These are phyloP conservation scores for Hypoxylon trugodes DNA, from an alignment of 495 filamentous ascomycete species.

Conservation along the genomic window DNA sequence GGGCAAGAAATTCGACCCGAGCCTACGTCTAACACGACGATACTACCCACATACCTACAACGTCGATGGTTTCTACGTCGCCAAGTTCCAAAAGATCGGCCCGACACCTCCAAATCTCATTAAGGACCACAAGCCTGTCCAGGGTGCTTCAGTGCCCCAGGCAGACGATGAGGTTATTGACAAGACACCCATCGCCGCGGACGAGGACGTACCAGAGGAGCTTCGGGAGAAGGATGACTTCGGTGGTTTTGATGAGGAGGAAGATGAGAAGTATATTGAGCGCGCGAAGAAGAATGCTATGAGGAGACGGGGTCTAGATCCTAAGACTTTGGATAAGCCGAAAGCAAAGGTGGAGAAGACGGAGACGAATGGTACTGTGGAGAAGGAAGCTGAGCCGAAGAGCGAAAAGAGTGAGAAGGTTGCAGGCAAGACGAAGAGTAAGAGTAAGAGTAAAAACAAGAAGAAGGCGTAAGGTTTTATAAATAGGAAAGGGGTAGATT, in stretches of 20 bases:
- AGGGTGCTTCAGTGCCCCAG: slow-evolving; percentile 29
- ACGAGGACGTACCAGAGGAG: slow-evolving; percentile 45
- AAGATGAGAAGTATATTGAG: slow-evolving; percentile 79
- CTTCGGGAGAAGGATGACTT: slow-evolving; percentile 64
- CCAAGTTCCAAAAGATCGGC: slow-evolving; percentile 93
- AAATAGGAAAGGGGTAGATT: too few species aligned
- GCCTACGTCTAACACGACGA: slow-evolving; percentile 83
- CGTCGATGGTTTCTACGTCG: slow-evolving; percentile 98
- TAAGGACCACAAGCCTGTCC: slow-evolving; percentile 48
- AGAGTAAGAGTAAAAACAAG: slow-evolving; percentile 43
- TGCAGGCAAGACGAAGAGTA: too few species aligned
- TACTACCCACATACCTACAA: slow-evolving; percentile 97
- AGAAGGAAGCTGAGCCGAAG: slow-evolving; percentile 35
- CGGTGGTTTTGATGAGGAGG: slow-evolving; percentile 87
- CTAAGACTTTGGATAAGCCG: slow-evolving; percentile 53
- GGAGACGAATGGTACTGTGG: slow-evolving; percentile 28
- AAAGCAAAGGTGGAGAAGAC: slow-evolving; percentile 30
- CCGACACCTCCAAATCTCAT: slow-evolving; percentile 70
- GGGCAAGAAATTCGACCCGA: slow-evolving; percentile 87
- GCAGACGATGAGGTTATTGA: slow-evolving; percentile 54
- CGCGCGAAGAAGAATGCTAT: slow-evolving; percentile 72
- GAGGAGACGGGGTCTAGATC: slow-evolving; percentile 63
- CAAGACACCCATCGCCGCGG: slow-evolving; percentile 59
- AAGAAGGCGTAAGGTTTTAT: slow-evolving; percentile 41
- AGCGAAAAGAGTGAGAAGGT: slow-evolving; percentile 26